Percentiles rank a stretch among this genome's conserved stretches.
Evolutionary conservation across 176 grass and related monocot genomes (phyloP).

Genomic region (Calamus simplicifolius): DNA sequence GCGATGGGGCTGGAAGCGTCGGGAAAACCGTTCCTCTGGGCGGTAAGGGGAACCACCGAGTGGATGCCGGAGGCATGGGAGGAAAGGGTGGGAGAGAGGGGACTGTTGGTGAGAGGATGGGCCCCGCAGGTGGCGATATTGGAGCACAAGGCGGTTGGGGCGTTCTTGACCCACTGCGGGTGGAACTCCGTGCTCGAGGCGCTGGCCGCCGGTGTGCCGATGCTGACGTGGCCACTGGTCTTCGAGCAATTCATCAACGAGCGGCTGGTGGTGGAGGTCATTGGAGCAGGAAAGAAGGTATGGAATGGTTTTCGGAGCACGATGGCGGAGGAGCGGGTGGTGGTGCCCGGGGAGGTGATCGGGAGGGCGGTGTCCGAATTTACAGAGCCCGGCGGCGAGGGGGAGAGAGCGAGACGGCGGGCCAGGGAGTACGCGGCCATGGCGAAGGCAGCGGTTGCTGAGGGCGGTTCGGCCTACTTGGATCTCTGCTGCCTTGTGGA

Average conservation of each 20-base stretch:
- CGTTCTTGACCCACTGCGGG: slow-evolving; percentile 59
- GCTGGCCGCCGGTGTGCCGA: slow-evolving; percentile 41
- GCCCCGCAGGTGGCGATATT: slow-evolving; percentile 69
- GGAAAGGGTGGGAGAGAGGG: slow-evolving; percentile 26
- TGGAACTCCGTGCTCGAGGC: slow-evolving; percentile 76
- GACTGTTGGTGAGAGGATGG: slow-evolving; percentile 52
- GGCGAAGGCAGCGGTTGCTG: slow-evolving; percentile 25
- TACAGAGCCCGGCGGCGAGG: slow-evolving; percentile 24
- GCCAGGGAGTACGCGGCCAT: slow-evolving; percentile 26
- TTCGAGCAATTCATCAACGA: slow-evolving; percentile 97
- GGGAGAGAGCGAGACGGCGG: slow-evolving; percentile 19
- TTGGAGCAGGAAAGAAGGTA: slow-evolving; percentile 30
- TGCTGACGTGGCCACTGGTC: slow-evolving; percentile 81
- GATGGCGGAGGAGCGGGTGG: slow-evolving; percentile 18
- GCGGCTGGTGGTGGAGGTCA: slow-evolving; percentile 52
- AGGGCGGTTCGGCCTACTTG: slow-evolving; percentile 29
- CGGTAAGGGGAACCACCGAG: neutral
- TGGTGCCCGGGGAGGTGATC: slow-evolving; percentile 45
- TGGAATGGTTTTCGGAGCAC: slow-evolving; percentile 43
- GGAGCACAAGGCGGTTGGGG: slow-evolving; percentile 44
- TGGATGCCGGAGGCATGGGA: slow-evolving; percentile 58
- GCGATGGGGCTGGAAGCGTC: slow-evolving; percentile 3
- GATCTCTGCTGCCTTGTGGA: slow-evolving; percentile 49
- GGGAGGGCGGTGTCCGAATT: slow-evolving; percentile 26
- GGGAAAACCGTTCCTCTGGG: slow-evolving; percentile 3